phyloP scores from a whole-genome alignment of 257 asterid genomes.

The Salvia splendens region DNA sequence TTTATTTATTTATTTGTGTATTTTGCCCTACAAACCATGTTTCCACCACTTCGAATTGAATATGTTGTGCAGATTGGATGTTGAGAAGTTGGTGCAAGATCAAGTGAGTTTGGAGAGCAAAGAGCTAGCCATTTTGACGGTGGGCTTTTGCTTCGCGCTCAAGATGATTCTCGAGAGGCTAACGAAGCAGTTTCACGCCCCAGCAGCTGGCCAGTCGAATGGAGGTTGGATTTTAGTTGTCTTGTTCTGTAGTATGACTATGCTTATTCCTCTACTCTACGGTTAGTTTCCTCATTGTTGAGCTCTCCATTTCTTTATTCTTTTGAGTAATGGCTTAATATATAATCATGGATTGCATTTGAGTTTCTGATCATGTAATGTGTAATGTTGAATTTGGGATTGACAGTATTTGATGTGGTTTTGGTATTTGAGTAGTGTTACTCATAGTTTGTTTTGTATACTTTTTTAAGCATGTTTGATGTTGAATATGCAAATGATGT shows the following conservation, averaged over 20 bases:
- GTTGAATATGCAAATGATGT: neutral
- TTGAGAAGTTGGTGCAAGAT: slow-evolving; percentile 59
- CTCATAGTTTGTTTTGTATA: no score
- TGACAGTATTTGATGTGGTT: neutral
- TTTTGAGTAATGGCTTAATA: neutral
- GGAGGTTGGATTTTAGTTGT: slow-evolving; percentile 70
- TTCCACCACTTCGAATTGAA: slow-evolving; percentile 14
- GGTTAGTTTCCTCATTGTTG: slow-evolving; percentile 38
- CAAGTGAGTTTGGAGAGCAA: slow-evolving; percentile 66
- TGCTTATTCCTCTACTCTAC: slow-evolving; percentile 61
- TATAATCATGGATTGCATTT: slow-evolving; percentile 10
- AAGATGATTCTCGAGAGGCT: slow-evolving; percentile 45
- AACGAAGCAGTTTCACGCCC: slow-evolving; percentile 36
- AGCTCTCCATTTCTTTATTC: slow-evolving; percentile 6
- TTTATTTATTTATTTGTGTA: slow-evolving; percentile 23
- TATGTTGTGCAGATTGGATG: slow-evolving; percentile 59
- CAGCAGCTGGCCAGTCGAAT: slow-evolving; percentile 36
- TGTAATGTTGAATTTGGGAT: no score
- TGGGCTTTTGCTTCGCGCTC: slow-evolving; percentile 60
- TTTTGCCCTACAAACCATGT: neutral
- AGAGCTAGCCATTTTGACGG: slow-evolving; percentile 57
- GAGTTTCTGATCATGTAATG: no score
- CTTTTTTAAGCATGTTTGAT: neutral
- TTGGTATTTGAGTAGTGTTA: no score
- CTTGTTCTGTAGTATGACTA: slow-evolving; percentile 66